Base-by-base conservation (phyloP, 306 rosid genomes). In the Cajanus cajan region DNA sequence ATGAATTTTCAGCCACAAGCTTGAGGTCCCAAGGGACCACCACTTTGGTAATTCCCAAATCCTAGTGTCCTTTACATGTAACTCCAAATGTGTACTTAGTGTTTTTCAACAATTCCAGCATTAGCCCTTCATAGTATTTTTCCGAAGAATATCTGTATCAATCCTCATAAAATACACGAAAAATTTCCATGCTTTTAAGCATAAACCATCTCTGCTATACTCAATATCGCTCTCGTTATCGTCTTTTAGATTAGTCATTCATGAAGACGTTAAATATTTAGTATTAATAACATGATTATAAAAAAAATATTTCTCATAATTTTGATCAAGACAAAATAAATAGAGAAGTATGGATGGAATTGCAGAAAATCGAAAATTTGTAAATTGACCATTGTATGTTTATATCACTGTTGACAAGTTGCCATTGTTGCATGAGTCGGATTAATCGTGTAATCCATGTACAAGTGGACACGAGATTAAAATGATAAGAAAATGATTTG, bases 1-100 rank as follows among this genome's bases (percentile, higher is more conserved):
- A 36, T 44, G 73, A 28, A 66, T 40, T 82, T 72, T 76, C 83
- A 82, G 86, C 88, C 85, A 82, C 88, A 85, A 77, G 63, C 54
- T 78, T 34, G 62, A 74, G 57, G 52, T 58, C 28, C 67, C 58
- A 63, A 62, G 82, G 91, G 82, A 58, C 87, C 85, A 65, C 74
- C 52, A 48, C 73, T 80, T 40, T 48, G 48, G 74, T 80, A 44
- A 61, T 81, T 80, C 62, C 75, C 66, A 63, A 68, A 39, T 24
- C 52, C 16, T n/a, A 36, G 8, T 48, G 41, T 33, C 44, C 66
- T 31, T n/a, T 64, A 6, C 40, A 48, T 19, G 68, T 57, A 34
- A 75, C 69, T 55, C 72, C 84, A 78, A 79, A 71, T 21, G 12
- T 79, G 77, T 70, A 64, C 73, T 54, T 55, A 22, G 19, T 66